Evolutionary conservation across 306 rosid genomes (phyloP), one percentile per base, ranked within the genome.

Genomic region (Geum urbanum): DNA sequence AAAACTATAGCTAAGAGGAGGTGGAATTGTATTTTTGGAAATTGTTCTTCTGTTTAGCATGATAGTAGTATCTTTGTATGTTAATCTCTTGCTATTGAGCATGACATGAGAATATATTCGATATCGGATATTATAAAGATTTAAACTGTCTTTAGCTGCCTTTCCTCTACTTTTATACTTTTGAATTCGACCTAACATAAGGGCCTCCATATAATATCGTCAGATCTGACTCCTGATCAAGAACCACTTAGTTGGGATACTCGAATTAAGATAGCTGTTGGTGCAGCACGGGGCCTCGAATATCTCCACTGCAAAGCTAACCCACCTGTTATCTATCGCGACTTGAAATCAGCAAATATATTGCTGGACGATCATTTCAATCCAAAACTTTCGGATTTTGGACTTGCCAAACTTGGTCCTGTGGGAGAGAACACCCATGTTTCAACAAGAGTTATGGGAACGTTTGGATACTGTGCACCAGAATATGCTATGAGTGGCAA

Each of bases 401-500:
- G 98, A 54, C 96, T 94, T 40, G 98, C 98, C 45, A 94, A 94
- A 79, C 85, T 90, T 51, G 97, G 97, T 70, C 97, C 98, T 63
- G 98, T 90, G 52, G 98, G 98, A n/a, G 97, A 94, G 74, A 88
- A 87, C 24, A 90, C 98, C 43, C 98, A 94, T 77, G 98, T 94
- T 76, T 94, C 98, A 56, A 94, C 98, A 10, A 82, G 98, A 85
- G 96, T 92, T 50, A 92, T 92, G 98, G 98, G 97, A 75, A 92
- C 97, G 9, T 88, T 90, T 53, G 97, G 98, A 51, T 90, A 92
- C 82, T 91, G 99, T 67, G 99, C 99, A 8, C 99, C 99, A 27
- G 99, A 95, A 78, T 95, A 95, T 18, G 97, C 97, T 58, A 95
- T 95, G 97, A 91, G 95, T 54, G 98, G 99, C 43, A 91, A 91